These are phyloP conservation scores for Clavariopsis aquatica DNA, from an alignment of 495 filamentous ascomycete genomes.

Conservation along the genomic window DNA sequence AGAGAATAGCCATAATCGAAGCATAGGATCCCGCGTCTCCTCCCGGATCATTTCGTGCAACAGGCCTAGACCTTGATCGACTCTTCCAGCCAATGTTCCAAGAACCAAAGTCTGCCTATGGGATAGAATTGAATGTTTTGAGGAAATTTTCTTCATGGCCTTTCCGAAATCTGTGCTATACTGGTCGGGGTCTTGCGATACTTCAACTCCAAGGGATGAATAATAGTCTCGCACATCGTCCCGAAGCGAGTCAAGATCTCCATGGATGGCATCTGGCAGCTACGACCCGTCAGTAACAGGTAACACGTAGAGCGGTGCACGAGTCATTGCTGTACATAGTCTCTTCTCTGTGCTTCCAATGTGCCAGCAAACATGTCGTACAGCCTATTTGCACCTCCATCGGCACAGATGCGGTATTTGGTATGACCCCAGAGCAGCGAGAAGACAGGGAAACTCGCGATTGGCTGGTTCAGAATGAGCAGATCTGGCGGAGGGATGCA, in stretches of 20 bases:
- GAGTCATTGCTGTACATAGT: constrained; percentile 46
- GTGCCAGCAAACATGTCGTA: constrained; percentile 55
- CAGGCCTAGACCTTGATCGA: constrained; percentile 88
- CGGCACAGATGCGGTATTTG: constrained; percentile 64
- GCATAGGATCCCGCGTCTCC: constrained; percentile 41
- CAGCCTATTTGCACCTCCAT: constrained; percentile 86
- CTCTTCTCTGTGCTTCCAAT: constrained; percentile 44
- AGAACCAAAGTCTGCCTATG: constrained; percentile 60
- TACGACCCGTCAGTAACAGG: constrained; percentile 38
- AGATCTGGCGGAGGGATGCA: constrained; percentile 28
- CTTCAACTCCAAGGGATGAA: constrained; percentile 50
- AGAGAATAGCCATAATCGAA: constrained; percentile 61
- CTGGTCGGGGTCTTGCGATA: constrained; percentile 73
- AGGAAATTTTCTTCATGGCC: constrained; percentile 63
- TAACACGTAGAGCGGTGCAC: neutral
- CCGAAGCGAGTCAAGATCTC: constrained; percentile 83
- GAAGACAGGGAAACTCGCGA: constrained; percentile 38
- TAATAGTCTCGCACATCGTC: constrained; percentile 63
- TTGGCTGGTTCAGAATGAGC: constrained; percentile 47
- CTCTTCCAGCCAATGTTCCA: constrained; percentile 84
- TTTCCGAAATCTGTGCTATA: constrained; percentile 84
- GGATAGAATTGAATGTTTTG: constrained; percentile 2
- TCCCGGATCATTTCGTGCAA: constrained; percentile 67
- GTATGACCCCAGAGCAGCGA: constrained; percentile 40
- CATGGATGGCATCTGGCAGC: constrained; percentile 71